Percentiles rank a stretch among this genome's conserved stretches.
phyloP scores from a whole-genome alignment of 2,329 filamentous ascomycete species.

The Seiridium unicorne region DNA sequence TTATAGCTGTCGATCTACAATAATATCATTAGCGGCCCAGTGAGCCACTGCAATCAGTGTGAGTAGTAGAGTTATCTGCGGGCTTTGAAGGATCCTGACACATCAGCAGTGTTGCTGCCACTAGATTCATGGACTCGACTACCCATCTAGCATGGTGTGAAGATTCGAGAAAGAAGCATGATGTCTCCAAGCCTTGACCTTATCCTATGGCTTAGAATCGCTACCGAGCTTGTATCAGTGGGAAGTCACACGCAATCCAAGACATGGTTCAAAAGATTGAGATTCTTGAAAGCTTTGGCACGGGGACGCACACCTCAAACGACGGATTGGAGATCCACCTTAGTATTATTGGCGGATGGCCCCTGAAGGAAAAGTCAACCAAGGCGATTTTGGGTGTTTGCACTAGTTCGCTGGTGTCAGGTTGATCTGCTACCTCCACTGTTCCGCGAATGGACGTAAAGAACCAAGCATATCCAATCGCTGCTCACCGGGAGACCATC shows the following conservation, averaged over 20 bases:
- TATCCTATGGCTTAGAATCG: constrained; percentile 21
- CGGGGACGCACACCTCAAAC: constrained; percentile 54
- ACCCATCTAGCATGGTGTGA: constrained; percentile 49
- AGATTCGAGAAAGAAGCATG: constrained; percentile 35
- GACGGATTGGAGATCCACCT: constrained; percentile 50
- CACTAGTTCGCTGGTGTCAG: constrained; percentile 47
- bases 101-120: constrained; percentile 54
- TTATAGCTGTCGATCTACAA: too few species aligned
- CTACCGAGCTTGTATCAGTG: constrained; percentile 15
- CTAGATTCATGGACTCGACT: constrained; percentile 49
- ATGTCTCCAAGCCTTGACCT: constrained; percentile 26
- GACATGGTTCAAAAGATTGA: constrained; percentile 38
- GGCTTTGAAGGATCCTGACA: constrained; percentile 47
- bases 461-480: neutral
- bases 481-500: neutral
- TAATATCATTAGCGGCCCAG: too few species aligned
- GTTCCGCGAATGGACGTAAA: neutral
- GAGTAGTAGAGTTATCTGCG: too few species aligned
- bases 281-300: constrained; percentile 41
- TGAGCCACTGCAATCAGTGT: too few species aligned
- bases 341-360: constrained; percentile 35
- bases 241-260: constrained; percentile 21
- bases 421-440: neutral
- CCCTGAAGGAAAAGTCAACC: constrained; percentile 55
- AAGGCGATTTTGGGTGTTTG: constrained; percentile 62